Evolutionary conservation across 2,329 filamentous ascomycete species (phyloP), one percentile per base, ranked within the genome.

Genomic region (Orbilia quercus): DNA sequence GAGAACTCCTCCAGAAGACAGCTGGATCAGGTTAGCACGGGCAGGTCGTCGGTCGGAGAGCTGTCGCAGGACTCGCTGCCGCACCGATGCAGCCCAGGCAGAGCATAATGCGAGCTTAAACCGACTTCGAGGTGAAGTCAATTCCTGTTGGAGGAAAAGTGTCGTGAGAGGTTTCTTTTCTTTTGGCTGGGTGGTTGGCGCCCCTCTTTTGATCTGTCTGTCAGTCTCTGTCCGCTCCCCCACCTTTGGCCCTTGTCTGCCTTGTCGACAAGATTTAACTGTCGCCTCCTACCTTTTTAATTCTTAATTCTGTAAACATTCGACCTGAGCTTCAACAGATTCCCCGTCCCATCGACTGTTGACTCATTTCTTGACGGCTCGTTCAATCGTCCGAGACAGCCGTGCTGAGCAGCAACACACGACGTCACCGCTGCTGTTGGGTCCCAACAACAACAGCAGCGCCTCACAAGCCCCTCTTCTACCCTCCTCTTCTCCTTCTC

Each of bases 391-490:
- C 38, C 11, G 4, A 42, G 5, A 7, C 7, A 45, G 18, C 45
- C 22, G 4, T 25, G 2, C 18, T 23, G 14, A 45, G 59, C 54
- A 31, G 28, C 28, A 31, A 69, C n/a, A 69, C 57, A 72, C 66
- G 66, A 72, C 66, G 66, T 72, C 66, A 72, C 66, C 12, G 25
- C 40, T n/a, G n/a, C n/a, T n/a, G n/a, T n/a, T n/a, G n/a, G 25
- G 40, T 36, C 45, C 50, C 54, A 53, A 60, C 54, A 69, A 59
- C n/a, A n/a, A n/a, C n/a, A 60, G 40, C 48, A 44, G 58, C 58
- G 48, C 63, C 54, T 67, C 54, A 44, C 44, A 31, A 11, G 11
- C 50, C 14, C 22, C 23, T 44, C 28, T 18, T 1, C 31, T 22
- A 11, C 14, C 28, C 11, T 1, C 31, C n/a, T 9, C 14, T 28